Conservation (phyloP, 2,329 filamentous ascomycete species). For the Sphaerulina populicola region DNA sequence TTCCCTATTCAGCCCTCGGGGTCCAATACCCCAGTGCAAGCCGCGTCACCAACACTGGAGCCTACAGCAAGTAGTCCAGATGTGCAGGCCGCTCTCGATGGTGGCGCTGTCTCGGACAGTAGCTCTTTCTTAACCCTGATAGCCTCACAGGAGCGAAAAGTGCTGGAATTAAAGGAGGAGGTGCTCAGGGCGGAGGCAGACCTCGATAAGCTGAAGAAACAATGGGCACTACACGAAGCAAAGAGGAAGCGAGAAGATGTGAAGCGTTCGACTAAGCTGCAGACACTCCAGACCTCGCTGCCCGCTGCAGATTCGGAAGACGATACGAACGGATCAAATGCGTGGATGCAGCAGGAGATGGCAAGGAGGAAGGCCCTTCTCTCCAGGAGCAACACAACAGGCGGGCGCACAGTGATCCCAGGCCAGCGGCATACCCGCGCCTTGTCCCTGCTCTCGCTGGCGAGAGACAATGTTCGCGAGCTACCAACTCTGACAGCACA, state of each 20-base stretch:
- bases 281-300: constrained; percentile 42
- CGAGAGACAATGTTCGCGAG: constrained; percentile 15
- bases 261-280: constrained; percentile 51
- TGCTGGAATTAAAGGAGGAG: constrained; percentile 86
- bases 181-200: constrained; percentile 73
- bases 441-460: constrained; percentile 73
- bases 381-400: constrained; percentile 38
- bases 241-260: constrained; percentile 65
- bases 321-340: constrained; percentile 39
- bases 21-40: constrained; percentile 28
- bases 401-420: constrained; percentile 53
- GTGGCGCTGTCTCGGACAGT: constrained; percentile 6
- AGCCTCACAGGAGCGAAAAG: constrained; percentile 81
- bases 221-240: constrained; percentile 71
- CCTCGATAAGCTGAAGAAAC: constrained; percentile 66
- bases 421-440: constrained; percentile 55
- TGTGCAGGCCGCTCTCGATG: constrained; percentile 6
- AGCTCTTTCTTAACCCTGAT: constrained; percentile 72
- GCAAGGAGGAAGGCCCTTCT: constrained; percentile 66
- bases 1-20: constrained; percentile 41
- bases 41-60: constrained; percentile 30
- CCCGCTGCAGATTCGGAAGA: constrained; percentile 36
- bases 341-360: constrained; percentile 51
- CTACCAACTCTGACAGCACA: constrained; percentile 1
- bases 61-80: constrained; percentile 14